Evolutionary conservation across 2,329 filamentous ascomycete species (phyloP).

Genomic region (Cercospora sp.): DNA sequence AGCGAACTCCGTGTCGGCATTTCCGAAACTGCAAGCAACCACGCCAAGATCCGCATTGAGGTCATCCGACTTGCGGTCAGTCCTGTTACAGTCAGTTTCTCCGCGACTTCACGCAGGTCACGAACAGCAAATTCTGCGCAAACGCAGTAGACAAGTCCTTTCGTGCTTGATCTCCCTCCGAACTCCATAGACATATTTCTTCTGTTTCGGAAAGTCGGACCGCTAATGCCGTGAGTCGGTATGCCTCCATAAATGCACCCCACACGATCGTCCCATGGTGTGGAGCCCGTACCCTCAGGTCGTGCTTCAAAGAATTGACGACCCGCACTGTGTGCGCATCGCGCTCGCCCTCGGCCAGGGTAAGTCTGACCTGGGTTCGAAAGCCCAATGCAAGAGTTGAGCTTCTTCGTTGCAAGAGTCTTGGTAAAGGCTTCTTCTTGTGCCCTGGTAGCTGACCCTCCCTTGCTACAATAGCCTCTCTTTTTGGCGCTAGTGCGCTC

Average conservation of each 20-base stretch:
- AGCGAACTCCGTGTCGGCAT: background rate
- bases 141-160: background rate
- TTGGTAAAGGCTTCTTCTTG: background rate
- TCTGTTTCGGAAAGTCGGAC: background rate
- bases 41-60: background rate
- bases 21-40: background rate
- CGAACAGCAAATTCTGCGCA: background rate
- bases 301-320: background rate
- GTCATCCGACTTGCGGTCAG: background rate
- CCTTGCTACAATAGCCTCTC: background rate
- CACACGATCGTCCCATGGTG: background rate
- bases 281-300: background rate
- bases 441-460: background rate
- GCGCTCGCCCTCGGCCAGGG: background rate
- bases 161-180: background rate
- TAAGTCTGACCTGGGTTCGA: background rate
- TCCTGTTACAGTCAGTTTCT: background rate
- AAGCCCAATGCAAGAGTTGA: background rate
- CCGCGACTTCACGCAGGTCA: background rate
- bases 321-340: background rate
- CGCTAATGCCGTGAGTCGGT: background rate
- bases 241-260: background rate
- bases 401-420: background rate
- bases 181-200: background rate
- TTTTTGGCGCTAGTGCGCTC: background rate